Evolutionary conservation across 176 grass and related monocot species (phyloP), one percentile per base, ranked within the genome.

Genomic region (Paspalum vaginatum): DNA sequence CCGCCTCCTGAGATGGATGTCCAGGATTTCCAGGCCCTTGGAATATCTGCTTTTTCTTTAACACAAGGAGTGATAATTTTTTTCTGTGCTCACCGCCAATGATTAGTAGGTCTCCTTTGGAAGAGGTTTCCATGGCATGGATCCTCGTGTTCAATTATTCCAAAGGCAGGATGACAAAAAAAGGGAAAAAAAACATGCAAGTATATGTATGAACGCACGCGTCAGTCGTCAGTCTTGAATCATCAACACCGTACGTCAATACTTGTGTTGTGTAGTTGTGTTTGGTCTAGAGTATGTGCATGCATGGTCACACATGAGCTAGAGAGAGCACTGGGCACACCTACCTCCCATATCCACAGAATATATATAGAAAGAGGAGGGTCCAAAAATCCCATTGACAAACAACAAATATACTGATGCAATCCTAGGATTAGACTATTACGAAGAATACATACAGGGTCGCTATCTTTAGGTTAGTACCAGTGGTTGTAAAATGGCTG

Each of bases 61-160:
- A 5, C 80, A 56, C 9, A 18, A 61, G 15, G 9, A 43, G 18
- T 21, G 18, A n/a, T 6, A 4, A 0, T 7, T 5, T 14, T 17
- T 53, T 4, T 13, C 4, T 62, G 15, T 39, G 45, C 32, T 3
- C 60, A 80, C 41, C n/a, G n/a, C n/a, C 51, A 59, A 80, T 58
- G 48, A 82, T 82, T 74, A 18, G 80, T 54, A 17, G 68, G 38
- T 9, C 47, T 11, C 18, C 21, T 22, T 21, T 37, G 61, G 24
- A 17, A 43, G 72, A 61, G 75, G 61, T 81, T 53, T 68, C 40
- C 53, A 74, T 56, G 70, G 20, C 26, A 69, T 50, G 73, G 71
- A 40, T 75, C 41, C 75, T 68, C 16, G 70, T 53, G 62, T 68
- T 65, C 70, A 68, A 82, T 63, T 79, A 82, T 77, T 87, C 85